These are phyloP conservation scores for Aristolochia fimbriata DNA, from an alignment of 164 flowering plant species.

Conservation along the genomic window DNA sequence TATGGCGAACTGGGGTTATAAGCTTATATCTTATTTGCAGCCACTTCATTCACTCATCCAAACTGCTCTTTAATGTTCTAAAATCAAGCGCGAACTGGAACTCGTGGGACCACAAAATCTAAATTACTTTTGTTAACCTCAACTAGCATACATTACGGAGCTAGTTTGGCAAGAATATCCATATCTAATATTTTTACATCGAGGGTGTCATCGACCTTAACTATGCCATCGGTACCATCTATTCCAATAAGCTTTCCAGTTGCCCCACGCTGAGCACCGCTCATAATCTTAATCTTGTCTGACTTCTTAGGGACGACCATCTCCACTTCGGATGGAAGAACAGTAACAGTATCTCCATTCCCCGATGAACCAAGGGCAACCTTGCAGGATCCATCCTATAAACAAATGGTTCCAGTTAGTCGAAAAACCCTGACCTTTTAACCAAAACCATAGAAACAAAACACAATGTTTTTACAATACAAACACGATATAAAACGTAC, in stretches of 20 bases:
- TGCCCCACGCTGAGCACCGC: constrained; percentile 73
- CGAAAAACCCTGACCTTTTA: background rate
- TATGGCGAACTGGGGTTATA: no score
- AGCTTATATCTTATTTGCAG: no score
- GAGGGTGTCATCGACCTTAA: constrained; percentile 75
- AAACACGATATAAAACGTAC: constrained; percentile 24
- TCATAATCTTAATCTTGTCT: constrained; percentile 82
- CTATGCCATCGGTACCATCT: constrained; percentile 91
- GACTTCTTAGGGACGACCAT: constrained; percentile 62
- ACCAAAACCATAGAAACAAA: background rate
- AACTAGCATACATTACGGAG: constrained; percentile 8
- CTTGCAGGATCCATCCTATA: constrained; percentile 83
- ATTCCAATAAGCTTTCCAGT: constrained; percentile 92
- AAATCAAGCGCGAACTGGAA: no score
- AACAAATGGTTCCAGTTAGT: background rate
- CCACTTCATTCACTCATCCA: no score
- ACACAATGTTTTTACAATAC: no score
- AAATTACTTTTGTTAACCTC: no score
- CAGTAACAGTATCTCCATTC: constrained; percentile 51
- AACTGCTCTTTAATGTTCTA: no score
- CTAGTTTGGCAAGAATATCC: constrained; percentile 66
- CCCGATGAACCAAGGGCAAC: constrained; percentile 68
- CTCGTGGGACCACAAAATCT: no score
- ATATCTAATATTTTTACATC: constrained; percentile 93
- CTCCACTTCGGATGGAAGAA: constrained; percentile 57